Base-by-base conservation (phyloP, 140 eudicot genomes). In the Erigeron philadelphicus region DNA sequence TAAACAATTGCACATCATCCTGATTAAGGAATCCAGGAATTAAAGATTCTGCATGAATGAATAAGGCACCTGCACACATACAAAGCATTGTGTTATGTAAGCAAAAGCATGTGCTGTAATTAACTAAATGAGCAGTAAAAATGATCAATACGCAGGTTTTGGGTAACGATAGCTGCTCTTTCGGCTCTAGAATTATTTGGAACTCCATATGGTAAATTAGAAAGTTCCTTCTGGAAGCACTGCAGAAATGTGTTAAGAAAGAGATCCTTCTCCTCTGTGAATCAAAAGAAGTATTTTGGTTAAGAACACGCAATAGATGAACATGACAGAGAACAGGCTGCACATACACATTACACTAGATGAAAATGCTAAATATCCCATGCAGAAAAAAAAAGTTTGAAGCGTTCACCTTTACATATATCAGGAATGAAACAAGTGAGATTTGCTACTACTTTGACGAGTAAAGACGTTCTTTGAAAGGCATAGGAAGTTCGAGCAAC, bases 391-490 rank as follows among this genome's bases (percentile, higher is more conserved):
- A 47, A 55, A 5, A 18, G 38, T 56, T 16, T 48, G 48, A 11
- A 31, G 48, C 61, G 72, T 61, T 83, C 62, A 94, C 99, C 99
- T 79, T 85, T 85, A 66, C 97, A 89, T 59, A 94, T 76, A 74
- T 87, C 86, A 19, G 97, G 96, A 71, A 81, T 85, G 72, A 81
- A 89, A 77, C 97, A 94, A 70, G 93, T 95, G 71, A 94, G 99
- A 80, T 94, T 94, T 66, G 99, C 99, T 18, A 94, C 86, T 10
- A 89, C 83, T 94, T 94, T 94, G 72, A 94, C 92, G 80, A 94
- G 73, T 73, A 94, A 76, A 17, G 99, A 83, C 43, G 96, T 87
- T 77, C 94, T 87, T 71, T 89, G 94, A 89, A 89, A 94, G 44
- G 99, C 94, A 80, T 87, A 94, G 19, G 96, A 81, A 68, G 87